Conservation (phyloP, 441 rosid species). For the Daphne laureola region DNA sequence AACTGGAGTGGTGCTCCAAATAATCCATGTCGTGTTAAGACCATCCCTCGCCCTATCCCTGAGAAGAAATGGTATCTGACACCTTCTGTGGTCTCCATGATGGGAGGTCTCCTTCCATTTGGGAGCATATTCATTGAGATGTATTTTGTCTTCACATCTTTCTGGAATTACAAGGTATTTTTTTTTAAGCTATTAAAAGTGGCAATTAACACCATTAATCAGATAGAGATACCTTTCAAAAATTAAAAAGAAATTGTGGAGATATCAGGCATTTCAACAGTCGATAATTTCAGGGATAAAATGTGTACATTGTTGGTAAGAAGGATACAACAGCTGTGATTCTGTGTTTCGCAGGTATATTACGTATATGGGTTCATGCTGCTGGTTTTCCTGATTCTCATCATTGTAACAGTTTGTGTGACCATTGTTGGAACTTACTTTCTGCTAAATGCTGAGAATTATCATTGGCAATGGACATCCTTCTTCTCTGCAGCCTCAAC, state of each 20-base stretch:
- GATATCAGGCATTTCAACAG: no score
- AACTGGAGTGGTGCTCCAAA: slow-evolving; percentile 96
- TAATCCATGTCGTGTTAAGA: slow-evolving; percentile 97
- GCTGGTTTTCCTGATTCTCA: slow-evolving; percentile 80
- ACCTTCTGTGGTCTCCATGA: slow-evolving; percentile 79
- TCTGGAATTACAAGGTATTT: slow-evolving; percentile 95
- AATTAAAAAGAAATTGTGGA: no score
- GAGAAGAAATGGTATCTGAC: slow-evolving; percentile 98
- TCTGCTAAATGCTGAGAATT: slow-evolving; percentile 89
- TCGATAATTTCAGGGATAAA: no score
- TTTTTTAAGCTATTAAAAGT: neutral
- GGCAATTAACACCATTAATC: no score
- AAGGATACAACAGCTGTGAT: no score
- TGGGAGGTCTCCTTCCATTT: slow-evolving; percentile 94
- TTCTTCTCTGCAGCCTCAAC: slow-evolving; percentile 98
- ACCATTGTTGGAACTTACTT: slow-evolving; percentile 96
- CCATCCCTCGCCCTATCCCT: slow-evolving; percentile 95
- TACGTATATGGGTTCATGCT: slow-evolving; percentile 94
- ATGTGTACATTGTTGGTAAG: no score
- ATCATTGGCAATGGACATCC: slow-evolving; percentile 99
- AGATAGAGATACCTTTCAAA: no score
- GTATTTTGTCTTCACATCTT: slow-evolving; percentile 93
- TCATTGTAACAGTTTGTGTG: slow-evolving; percentile 85
- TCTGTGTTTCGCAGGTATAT: slow-evolving; percentile 59
- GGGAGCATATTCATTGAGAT: slow-evolving; percentile 98